phyloP scores from a whole-genome alignment of 768 basidiomycete species.

The Leccinum aurantiacum region DNA sequence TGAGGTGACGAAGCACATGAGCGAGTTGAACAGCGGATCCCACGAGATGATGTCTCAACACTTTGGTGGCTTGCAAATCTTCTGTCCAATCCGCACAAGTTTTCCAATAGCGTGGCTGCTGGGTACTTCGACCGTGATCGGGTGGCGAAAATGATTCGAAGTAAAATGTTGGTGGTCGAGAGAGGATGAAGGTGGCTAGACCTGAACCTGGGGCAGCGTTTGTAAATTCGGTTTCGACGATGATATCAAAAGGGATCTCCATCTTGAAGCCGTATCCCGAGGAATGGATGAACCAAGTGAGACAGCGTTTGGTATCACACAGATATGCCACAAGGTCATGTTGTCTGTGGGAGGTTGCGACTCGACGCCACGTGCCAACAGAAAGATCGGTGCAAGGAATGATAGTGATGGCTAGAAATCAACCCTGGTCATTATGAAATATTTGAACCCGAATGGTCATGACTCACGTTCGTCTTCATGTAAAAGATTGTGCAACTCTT shows the following conservation, averaged over 20 bases:
- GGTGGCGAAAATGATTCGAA: slow-evolving; percentile 47
- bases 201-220: slow-evolving; percentile 55
- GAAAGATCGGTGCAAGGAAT: slow-evolving; percentile 75
- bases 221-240: slow-evolving; percentile 57
- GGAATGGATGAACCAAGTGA: slow-evolving; percentile 80
- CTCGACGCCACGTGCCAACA: slow-evolving; percentile 78
- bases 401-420: slow-evolving; percentile 59
- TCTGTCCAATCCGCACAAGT: slow-evolving; percentile 77
- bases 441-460: neutral
- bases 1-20: slow-evolving; percentile 52
- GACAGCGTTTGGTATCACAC: slow-evolving; percentile 60
- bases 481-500: slow-evolving; percentile 61
- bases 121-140: slow-evolving; percentile 28
- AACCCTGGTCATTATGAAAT: slow-evolving; percentile 1
- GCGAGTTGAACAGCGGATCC: slow-evolving; percentile 63
- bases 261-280: slow-evolving; percentile 79
- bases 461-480: slow-evolving; percentile 76
- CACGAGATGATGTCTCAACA: slow-evolving; percentile 62
- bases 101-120: slow-evolving; percentile 52
- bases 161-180: slow-evolving; percentile 68
- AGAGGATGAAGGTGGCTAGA: slow-evolving; percentile 62
- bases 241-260: slow-evolving; percentile 71
- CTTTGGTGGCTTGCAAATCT: slow-evolving; percentile 61
- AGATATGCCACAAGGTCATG: slow-evolving; percentile 77
- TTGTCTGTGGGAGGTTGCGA: slow-evolving; percentile 51